phyloP scores from a whole-genome alignment of 1,284 basidiomycete genomes.

The Chiua sp. region DNA sequence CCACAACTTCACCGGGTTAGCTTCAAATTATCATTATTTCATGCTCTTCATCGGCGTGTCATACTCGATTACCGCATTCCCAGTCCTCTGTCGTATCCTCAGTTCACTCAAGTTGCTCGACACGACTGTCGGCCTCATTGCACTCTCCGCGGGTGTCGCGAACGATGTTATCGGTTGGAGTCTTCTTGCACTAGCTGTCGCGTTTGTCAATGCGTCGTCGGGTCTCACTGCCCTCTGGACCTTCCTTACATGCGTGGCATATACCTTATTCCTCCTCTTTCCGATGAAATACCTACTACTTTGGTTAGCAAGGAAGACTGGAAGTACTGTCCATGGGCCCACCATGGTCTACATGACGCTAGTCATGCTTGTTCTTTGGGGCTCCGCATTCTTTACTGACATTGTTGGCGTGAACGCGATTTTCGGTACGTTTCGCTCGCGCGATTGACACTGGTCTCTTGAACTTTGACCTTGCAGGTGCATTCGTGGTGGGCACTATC shows the following conservation, averaged over 20 bases:
- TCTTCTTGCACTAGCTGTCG: constrained; percentile 84
- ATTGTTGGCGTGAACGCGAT: constrained; percentile 94
- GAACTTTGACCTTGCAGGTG: constrained; percentile 54
- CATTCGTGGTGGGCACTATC: constrained; percentile 90
- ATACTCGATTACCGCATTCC: constrained; percentile 93
- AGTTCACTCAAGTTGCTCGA: constrained; percentile 86
- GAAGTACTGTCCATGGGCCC: constrained; percentile 81
- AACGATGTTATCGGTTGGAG: constrained; percentile 88
- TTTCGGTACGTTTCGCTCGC: constrained; percentile 57
- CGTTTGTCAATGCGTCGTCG: constrained; percentile 84
- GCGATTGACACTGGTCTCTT: constrained; percentile 32
- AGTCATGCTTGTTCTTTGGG: constrained; percentile 80
- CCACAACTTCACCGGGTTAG: constrained; percentile 72
- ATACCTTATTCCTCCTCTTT: constrained; percentile 81
- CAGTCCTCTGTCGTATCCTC: constrained; percentile 91
- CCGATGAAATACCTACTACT: constrained; percentile 65
- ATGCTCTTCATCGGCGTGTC: constrained; percentile 94
- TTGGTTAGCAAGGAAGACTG: constrained; percentile 81
- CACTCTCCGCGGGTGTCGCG: constrained; percentile 92
- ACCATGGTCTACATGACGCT: constrained; percentile 81
- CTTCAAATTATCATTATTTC: constrained; percentile 81
- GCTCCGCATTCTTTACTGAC: constrained; percentile 92
- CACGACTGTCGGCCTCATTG: constrained; percentile 93
- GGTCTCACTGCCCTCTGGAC: constrained; percentile 83
- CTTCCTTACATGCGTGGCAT: constrained; percentile 82